Conservation (phyloP, 257 asterid genomes). For the Nicotiana noctiflora region DNA sequence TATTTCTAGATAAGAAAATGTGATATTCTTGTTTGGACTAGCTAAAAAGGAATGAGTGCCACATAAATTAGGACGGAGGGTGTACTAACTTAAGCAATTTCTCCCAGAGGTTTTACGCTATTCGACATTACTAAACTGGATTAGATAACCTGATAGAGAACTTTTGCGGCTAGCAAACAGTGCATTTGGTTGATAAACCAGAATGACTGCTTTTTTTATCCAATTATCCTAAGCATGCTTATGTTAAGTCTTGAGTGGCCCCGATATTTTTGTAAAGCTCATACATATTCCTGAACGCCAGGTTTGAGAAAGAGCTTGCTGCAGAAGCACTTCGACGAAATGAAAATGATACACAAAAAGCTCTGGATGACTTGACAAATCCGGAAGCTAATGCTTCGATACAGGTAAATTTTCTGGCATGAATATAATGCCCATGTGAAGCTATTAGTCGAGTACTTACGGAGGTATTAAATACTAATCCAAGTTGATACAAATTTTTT, state of each 20-base stretch:
- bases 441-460: background rate
- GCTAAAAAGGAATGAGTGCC: no score
- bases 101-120: background rate
- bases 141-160: background rate
- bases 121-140: background rate
- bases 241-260: background rate
- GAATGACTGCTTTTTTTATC: background rate
- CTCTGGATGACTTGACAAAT: slow-evolving; percentile 84
- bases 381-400: slow-evolving; percentile 57
- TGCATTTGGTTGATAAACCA: background rate
- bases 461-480: background rate
- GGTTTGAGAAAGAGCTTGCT: slow-evolving; percentile 71
- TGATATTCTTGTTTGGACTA: no score
- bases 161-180: background rate
- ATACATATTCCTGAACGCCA: slow-evolving; percentile 19
- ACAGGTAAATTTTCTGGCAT: slow-evolving; percentile 45
- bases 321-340: slow-evolving; percentile 95
- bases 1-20: no score
- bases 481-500: background rate
- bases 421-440: background rate
- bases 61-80: no score
- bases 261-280: background rate
- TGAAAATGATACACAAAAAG: slow-evolving; percentile 75
- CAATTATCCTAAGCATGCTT: background rate
- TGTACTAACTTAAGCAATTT: background rate